Evolutionary conservation across 768 basidiomycete species (phyloP), one percentile per base, ranked within the genome.

Genomic region (Filobasidium floriforme): DNA sequence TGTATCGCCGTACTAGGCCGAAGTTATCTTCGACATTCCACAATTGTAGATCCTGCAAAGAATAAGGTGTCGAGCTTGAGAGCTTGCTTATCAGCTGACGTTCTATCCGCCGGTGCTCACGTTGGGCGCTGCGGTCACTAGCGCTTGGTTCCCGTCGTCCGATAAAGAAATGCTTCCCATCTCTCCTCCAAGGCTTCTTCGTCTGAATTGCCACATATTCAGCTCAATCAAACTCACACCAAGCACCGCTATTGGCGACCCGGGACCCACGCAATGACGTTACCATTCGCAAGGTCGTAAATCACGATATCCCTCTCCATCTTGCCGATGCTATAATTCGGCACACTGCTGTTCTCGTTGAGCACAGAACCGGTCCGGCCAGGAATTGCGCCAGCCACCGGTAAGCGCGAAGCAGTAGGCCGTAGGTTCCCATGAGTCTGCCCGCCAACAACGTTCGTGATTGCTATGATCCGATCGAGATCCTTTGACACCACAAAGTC

Each of bases 401-500:
- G 64, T 18, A n/a, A 52, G 18, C 69, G 69, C 15, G 75, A 75
- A 60, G 74, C 75, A 28, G 70, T 71, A 0, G 73, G 73, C 49
- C 71, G 70, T n/a, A 70, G 64, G 29, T 67, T 66, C 55, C 70
- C 68, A 11, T 71, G 68, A 24, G 59, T 67, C 43, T 72, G 69
- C 68, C 66, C 69, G 62, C 72, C 63, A 5, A 22, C 46, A 11
- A 74, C 67, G 29, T 75, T 74, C 40, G 91, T 92, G 62, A 91
- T 84, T n/a, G 89, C 88, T 52, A 99, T 86, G 67, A 99, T 81
- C 64, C 87, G 87, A 67, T 84, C 83, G 73, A 86, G 85, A 79
- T 94, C 90, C 26, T 92, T 91, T 3, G 92, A 87, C 68, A 96
- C 81, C 55, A 88, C 87, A 74, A 96, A 85, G 76, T 92, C 91